These are phyloP conservation scores for Scutellaria galericulata DNA, from an alignment of 257 asterid species.

Conservation along the genomic window DNA sequence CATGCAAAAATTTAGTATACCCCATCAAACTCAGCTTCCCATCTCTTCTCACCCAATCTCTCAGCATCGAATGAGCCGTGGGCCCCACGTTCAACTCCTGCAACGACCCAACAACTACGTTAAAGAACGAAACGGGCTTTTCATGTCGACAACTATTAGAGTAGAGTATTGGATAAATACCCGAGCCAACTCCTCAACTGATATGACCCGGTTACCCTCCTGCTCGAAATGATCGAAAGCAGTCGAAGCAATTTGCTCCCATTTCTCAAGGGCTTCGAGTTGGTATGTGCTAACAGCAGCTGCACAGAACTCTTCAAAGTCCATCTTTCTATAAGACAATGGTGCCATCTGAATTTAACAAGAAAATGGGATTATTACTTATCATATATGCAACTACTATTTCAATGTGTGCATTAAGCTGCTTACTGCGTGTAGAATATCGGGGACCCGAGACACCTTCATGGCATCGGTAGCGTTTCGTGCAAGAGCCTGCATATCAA, in stretches of 20 bases:
- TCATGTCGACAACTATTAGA: too few relatives aligned
- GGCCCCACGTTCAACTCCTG: slow-evolving; percentile 80
- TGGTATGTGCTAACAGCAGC: slow-evolving; percentile 91
- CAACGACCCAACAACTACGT: too few relatives aligned
- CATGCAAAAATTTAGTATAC: slow-evolving; percentile 89
- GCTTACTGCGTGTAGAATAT: slow-evolving; percentile 78
- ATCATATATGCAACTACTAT: too few relatives aligned
- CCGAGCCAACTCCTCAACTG: slow-evolving; percentile 87
- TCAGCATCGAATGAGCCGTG: slow-evolving; percentile 67
- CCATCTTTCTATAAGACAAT: slow-evolving; percentile 71
- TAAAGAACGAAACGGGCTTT: too few relatives aligned
- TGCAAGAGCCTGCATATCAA: slow-evolving; percentile 71
- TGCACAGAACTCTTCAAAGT: slow-evolving; percentile 86
- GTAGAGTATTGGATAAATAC: slow-evolving; percentile 37
- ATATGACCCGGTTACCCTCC: slow-evolving; percentile 83
- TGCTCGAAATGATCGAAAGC: slow-evolving; percentile 76
- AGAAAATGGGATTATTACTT: too few relatives aligned
- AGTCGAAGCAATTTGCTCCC: slow-evolving; percentile 81
- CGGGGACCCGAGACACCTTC: slow-evolving; percentile 87
- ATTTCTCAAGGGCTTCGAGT: slow-evolving; percentile 75
- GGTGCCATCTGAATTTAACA: slow-evolving; percentile 64
- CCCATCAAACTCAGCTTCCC: slow-evolving; percentile 84
- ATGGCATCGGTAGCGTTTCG: slow-evolving; percentile 87
- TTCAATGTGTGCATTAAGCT: not conserved
- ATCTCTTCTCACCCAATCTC: slow-evolving; percentile 78